Evolutionary conservation across 2,329 filamentous ascomycete species (phyloP).

Genomic region (Leptographium procerum): DNA sequence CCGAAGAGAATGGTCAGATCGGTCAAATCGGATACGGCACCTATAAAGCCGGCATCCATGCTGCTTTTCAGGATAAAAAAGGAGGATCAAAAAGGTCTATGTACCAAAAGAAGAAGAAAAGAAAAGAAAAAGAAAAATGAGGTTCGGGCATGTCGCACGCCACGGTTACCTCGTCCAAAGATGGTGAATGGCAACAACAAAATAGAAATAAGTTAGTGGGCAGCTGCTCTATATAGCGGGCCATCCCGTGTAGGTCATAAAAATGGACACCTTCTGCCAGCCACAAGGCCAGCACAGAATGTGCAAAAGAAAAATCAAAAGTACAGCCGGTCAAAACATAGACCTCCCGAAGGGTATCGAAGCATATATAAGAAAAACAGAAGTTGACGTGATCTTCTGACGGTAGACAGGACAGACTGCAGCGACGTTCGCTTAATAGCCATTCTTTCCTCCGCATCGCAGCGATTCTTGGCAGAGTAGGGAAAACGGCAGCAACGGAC

Average conservation of each 20-base stretch:
- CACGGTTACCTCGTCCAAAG: conserved; percentile 1
- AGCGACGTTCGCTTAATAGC: background rate
- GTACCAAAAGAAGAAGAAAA: conserved; percentile 10
- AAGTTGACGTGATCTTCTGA: background rate
- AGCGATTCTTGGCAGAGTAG: background rate
- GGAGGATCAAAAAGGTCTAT: background rate
- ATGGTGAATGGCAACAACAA: conserved; percentile 7
- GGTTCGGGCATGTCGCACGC: background rate
- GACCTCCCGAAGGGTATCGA: conserved; percentile 34
- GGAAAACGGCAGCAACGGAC: background rate
- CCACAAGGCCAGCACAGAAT: background rate
- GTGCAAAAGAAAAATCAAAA: conserved; percentile 6
- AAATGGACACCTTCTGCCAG: conserved; percentile 1
- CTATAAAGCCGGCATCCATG: background rate
- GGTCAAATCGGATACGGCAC: background rate
- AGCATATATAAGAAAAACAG: conserved; percentile 18
- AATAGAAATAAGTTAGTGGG: conserved; percentile 8
- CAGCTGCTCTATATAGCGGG: conserved; percentile 5
- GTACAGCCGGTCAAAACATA: conserved; percentile 16
- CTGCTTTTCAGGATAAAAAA: background rate
- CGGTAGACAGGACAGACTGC: conserved; percentile 16
- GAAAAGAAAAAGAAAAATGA: conserved; percentile 3
- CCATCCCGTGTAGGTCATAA: conserved; percentile 4
- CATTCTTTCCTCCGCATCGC: background rate
- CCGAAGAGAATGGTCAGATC: background rate